These are phyloP conservation scores for Pleurotus giganteus DNA, from an alignment of 768 basidiomycete species.

Conservation along the genomic window DNA sequence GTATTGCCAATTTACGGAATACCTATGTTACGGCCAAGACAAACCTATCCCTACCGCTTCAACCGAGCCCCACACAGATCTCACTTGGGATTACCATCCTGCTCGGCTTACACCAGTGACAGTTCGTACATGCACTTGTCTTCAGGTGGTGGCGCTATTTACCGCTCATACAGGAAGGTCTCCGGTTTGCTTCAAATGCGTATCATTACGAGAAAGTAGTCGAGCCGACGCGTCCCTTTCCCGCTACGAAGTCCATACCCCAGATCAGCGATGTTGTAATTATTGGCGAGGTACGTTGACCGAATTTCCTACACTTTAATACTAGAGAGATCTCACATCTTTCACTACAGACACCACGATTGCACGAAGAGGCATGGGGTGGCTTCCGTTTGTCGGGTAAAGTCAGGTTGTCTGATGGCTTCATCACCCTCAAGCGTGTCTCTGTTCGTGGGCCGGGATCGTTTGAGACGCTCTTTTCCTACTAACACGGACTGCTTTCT, in stretches of 20 bases:
- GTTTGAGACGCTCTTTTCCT: neutral
- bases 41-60: slow-evolving; percentile 24
- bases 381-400: slow-evolving; percentile 60
- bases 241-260: neutral
- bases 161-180: slow-evolving; percentile 14
- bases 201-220: slow-evolving; percentile 9
- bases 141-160: neutral
- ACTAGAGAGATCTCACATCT: slow-evolving; percentile 12
- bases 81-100: slow-evolving; percentile 16
- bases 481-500: slow-evolving; percentile 8
- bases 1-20: slow-evolving; percentile 46
- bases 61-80: slow-evolving; percentile 14
- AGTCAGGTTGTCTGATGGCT: slow-evolving; percentile 51
- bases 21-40: slow-evolving; percentile 39
- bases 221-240: neutral
- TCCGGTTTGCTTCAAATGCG: slow-evolving; percentile 10
- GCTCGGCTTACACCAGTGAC: slow-evolving; percentile 15
- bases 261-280: slow-evolving; percentile 31
- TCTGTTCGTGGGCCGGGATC: slow-evolving; percentile 41
- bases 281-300: slow-evolving; percentile 39
- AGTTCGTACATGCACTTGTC: slow-evolving; percentile 11
- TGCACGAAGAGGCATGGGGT: slow-evolving; percentile 65
- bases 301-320: slow-evolving; percentile 3
- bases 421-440: slow-evolving; percentile 58
- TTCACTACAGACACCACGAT: slow-evolving; percentile 43